A percentile compares a stretch with the other conserved stretches of the same genome.
These are phyloP conservation scores for Shiraia sp. DNA, from an alignment of 2,329 filamentous ascomycete genomes.

Conservation along the genomic window DNA sequence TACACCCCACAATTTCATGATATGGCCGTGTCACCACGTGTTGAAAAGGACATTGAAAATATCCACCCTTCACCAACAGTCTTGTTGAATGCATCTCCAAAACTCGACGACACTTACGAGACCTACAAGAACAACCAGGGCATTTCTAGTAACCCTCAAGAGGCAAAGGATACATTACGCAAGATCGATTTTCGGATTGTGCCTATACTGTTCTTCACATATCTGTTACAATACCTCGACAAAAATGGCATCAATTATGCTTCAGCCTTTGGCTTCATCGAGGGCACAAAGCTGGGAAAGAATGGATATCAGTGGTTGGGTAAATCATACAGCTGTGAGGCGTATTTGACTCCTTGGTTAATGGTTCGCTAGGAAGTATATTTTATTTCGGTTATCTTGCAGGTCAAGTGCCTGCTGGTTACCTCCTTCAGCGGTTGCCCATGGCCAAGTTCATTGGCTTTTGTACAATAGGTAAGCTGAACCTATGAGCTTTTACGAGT, in stretches of 20 bases:
- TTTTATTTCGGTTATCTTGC: conserved; percentile 57
- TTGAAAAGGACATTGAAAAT: conserved; percentile 20
- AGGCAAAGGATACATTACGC: conserved; percentile 33
- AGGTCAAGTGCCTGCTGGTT: conserved; percentile 51
- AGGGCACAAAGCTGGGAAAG: conserved; percentile 50
- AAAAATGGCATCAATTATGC: conserved; percentile 58
- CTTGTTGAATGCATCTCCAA: conserved; percentile 25
- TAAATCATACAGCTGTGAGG: background rate
- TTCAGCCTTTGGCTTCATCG: conserved; percentile 53
- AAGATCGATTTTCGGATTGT: conserved; percentile 38
- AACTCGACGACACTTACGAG: conserved; percentile 38
- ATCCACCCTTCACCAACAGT: conserved; percentile 19
- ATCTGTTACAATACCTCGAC: conserved; percentile 49
- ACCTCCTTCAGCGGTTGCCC: conserved; percentile 51
- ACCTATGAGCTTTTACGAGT: too few species aligned
- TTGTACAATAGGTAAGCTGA: conserved; percentile 42
- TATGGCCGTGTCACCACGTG: background rate
- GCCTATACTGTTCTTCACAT: conserved; percentile 39
- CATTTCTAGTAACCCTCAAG: conserved; percentile 20
- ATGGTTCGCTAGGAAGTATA: conserved; percentile 40
- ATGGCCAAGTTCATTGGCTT: conserved; percentile 51
- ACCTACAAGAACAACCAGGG: conserved; percentile 33
- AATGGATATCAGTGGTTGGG: conserved; percentile 54
- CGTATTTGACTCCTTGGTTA: background rate
- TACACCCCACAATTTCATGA: background rate